Evolutionary conservation across 306 rosid species (phyloP), one percentile per base, ranked within the genome.

Genomic region (Cyclanthera cordifolia): DNA sequence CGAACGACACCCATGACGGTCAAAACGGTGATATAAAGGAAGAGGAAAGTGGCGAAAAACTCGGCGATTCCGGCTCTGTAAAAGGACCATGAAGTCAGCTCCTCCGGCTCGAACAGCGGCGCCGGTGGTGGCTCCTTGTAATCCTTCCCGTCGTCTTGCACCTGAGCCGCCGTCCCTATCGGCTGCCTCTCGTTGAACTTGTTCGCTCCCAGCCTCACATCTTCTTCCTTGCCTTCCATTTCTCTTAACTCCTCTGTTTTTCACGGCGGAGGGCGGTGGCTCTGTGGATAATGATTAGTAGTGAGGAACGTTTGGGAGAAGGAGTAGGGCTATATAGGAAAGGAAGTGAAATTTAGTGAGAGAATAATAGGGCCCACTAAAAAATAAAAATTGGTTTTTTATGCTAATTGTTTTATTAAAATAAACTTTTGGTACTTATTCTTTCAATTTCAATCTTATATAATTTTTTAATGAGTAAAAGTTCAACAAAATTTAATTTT

Each of bases 151-250:
- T 79, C 97, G 16, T 83, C 87, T 8, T 82, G 91, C 82, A 48
- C 85, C 76, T 91, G 97, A 4, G 97, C 88, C 43, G 88, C 81
- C 43, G 78, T 84, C 5, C 88, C 88, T 8, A 84, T 78, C 8
- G 88, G 88, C 76, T 91, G 97, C 79, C 95, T 86, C 87, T 91
- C 97, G 3, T 89, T 49, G 80, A 69, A 91, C 83, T 82, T 91
- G 95, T 88, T 91, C 4, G 97, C 97, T 75, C 96, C 97, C 70
- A 91, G 48, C 0, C 76, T 76, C 0, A 91, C 96, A 69, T 91
- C 97, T 68, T 91, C 84, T 72, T 91, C 97, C 78, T 88, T 91
- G 0, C 75, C 95, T 58, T 91, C 96, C 97, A 91, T 90, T 71
- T 17, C 19, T 0, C 17, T 0, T 6, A 45, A 13, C 20, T 11